Evolutionary conservation across 1,284 basidiomycete species (phyloP), one percentile per base, ranked within the genome.

Genomic region (Pseudozyma pruni): DNA sequence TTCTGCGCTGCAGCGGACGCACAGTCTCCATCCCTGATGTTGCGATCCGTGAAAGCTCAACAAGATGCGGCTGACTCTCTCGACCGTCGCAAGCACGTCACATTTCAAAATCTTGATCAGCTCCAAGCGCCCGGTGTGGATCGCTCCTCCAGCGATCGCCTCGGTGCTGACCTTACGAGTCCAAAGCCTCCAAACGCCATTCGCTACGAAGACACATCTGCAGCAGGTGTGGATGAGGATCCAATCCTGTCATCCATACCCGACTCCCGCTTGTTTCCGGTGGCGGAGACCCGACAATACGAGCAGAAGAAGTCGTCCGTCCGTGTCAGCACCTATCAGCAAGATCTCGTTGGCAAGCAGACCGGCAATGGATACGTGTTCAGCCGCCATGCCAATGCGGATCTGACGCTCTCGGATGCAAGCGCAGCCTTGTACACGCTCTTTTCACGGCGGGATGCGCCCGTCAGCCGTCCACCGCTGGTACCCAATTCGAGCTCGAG

Each of bases 401-500:
- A 55, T 19, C 39, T 47, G 7, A 56, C 42, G 25, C 55, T 63
- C 29, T 50, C 54, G 14, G 39, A 34, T 10, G 55, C 67, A 2
- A 46, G 60, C 11, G 49, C 57, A 31, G 62, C 68, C 6, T 32
- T 66, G n/a, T 49, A 49, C 29, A 60, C 49, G 8, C 41, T 71
- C 9, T 61, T 71, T 33, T 43, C 62, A 8, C 62, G 58, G 23
- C 56, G 62, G 3, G 62, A 71, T 32, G 35, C 54, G 8, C 48
- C 52, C 9, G 48, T 67, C 55, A 66, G 58, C 44, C 58, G 59
- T 14, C 69, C 69, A 11, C 69, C 69, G 5, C 27, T 72, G 43
- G 50, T 72, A 4, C 69, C 69, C 33, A 72, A 67, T 48, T 72
- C 69, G 8, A 67, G 54, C 32, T 62, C 62, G n/a, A 56, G 69